Evolutionary conservation across 2,329 filamentous ascomycete genomes (phyloP).

Genomic region (Zymoseptoria brevis): DNA sequence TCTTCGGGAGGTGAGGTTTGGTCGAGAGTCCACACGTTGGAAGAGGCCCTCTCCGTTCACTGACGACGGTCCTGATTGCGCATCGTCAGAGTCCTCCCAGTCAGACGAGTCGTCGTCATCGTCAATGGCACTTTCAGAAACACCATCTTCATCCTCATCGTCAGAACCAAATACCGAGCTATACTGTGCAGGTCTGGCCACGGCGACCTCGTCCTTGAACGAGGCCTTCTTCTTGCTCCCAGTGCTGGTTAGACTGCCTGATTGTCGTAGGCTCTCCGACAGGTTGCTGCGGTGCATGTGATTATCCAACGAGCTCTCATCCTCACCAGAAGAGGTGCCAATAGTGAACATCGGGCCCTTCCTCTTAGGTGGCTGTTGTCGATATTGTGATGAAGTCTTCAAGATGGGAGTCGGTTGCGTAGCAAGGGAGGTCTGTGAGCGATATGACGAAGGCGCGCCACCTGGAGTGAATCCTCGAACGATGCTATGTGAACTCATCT

Average conservation of each 20-base stretch:
- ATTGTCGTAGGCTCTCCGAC: constrained; percentile 45
- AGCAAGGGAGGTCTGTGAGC: constrained; percentile 51
- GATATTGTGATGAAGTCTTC: constrained; percentile 39
- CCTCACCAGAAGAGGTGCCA: constrained; percentile 72
- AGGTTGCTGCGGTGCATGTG: constrained; percentile 52
- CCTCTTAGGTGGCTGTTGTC: constrained; percentile 44
- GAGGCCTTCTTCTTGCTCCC: constrained; percentile 68
- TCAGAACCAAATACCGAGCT: constrained; percentile 54
- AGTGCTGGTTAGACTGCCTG: constrained; percentile 30
- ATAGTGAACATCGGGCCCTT: constrained; percentile 66
- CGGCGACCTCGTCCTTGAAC: constrained; percentile 68
- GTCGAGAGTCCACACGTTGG: constrained; percentile 81
- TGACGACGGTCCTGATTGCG: constrained; percentile 75
- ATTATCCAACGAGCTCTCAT: constrained; percentile 67
- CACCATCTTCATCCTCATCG: constrained; percentile 46
- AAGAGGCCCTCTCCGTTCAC: constrained; percentile 68
- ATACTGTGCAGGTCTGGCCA: constrained; percentile 46
- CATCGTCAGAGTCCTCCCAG: constrained; percentile 56
- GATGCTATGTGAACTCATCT: constrained; percentile 58
- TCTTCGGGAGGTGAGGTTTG: constrained; percentile 73
- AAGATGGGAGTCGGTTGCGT: constrained; percentile 52
- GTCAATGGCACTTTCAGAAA: constrained; percentile 76
- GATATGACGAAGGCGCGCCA: constrained; percentile 60
- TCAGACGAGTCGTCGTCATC: constrained; percentile 41
- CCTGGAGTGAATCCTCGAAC: constrained; percentile 81